Evolutionary conservation across 2,329 filamentous ascomycete species (phyloP).

Genomic region (Fusarium concolor): DNA sequence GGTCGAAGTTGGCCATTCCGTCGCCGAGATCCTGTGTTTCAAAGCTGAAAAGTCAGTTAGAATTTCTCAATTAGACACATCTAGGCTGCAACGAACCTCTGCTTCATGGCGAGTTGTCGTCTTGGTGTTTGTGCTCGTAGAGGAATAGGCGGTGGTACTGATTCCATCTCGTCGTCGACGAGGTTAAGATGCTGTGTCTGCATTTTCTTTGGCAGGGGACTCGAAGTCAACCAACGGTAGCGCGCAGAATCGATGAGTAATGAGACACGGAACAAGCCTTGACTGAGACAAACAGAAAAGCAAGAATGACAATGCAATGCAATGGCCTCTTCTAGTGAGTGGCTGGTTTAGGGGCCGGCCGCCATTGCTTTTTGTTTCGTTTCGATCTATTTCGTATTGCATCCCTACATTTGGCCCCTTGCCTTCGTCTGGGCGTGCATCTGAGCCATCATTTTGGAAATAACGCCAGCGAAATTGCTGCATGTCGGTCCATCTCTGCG

Average conservation of each 20-base stretch:
- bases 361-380: constrained; percentile 3
- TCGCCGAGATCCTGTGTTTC: constrained; percentile 28
- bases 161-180: constrained; percentile 23
- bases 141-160: constrained; percentile 13
- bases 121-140: constrained; percentile 12
- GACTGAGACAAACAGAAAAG: background rate
- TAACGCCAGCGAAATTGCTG: background rate
- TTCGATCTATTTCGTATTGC: background rate
- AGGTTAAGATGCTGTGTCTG: constrained; percentile 24
- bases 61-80: too few species aligned
- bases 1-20: constrained; percentile 21
- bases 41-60: constrained; percentile 9
- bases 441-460: background rate
- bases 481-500: background rate
- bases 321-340: background rate
- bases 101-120: constrained; percentile 13
- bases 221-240: too few species aligned
- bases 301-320: background rate
- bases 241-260: background rate
- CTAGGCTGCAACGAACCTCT: background rate
- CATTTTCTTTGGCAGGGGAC: background rate
- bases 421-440: background rate
- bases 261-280: background rate
- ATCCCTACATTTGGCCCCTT: background rate
- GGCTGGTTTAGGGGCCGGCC: background rate